Conservation (phyloP, 2,329 filamentous ascomycete species). For the Cercospora berteroae region DNA sequence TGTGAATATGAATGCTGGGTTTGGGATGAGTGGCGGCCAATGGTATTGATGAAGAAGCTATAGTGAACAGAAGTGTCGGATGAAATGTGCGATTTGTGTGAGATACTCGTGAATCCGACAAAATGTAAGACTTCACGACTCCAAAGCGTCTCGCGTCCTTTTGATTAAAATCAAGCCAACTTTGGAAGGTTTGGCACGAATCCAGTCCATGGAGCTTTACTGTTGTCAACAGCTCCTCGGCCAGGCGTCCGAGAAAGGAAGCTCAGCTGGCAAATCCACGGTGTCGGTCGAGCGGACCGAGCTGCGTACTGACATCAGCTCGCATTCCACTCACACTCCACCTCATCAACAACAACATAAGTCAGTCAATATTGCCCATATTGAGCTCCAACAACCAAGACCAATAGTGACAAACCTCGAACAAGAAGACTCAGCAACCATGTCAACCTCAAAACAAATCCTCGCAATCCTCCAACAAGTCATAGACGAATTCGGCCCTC, state of each 20-base stretch:
- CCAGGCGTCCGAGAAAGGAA: slow-evolving; percentile 4
- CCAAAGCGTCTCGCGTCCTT: no score
- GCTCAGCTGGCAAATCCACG: slow-evolving; percentile 1
- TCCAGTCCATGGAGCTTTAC: not conserved
- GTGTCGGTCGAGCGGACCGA: slow-evolving; percentile 12
- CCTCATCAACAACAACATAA: not conserved
- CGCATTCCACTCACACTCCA: not conserved
- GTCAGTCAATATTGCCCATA: not conserved
- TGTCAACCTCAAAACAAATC: slow-evolving; percentile 11
- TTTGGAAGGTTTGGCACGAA: not conserved
- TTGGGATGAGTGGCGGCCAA: slow-evolving; percentile 21
- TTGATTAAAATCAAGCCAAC: not conserved
- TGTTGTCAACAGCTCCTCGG: not conserved
- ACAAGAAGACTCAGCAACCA: not conserved
- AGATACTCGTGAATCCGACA: no score
- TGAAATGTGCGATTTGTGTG: no score
- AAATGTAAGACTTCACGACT: no score
- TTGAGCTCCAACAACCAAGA: not conserved
- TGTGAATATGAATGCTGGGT: slow-evolving; percentile 30
- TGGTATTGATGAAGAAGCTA: not conserved
- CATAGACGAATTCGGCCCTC: slow-evolving; percentile 23
- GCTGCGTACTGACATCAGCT: slow-evolving; percentile 4
- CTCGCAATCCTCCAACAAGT: slow-evolving; percentile 22
- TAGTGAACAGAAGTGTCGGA: not conserved
- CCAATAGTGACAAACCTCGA: not conserved